Base-by-base conservation (phyloP, 1,139 yeast species). In the Sugiyamaella pinicola region DNA sequence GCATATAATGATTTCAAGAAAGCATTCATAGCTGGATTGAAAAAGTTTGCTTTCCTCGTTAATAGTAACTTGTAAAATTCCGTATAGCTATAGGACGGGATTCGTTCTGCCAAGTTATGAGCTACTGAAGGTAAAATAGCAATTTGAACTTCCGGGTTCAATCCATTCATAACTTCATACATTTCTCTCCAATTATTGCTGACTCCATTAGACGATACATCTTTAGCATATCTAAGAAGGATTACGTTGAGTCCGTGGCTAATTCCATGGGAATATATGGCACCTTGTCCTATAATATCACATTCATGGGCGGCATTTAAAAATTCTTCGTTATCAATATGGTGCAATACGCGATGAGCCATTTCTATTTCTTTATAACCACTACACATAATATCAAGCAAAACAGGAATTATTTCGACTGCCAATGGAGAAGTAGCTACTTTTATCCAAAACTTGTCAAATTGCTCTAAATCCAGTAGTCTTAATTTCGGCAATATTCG, bases 41-140 rank as follows among this genome's bases (percentile, higher is more conserved):
- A 35, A 15, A 64, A 31, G 28, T 60, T 53, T 13, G 56, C 58
- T 12, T 52, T 47, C 17, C 59, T 45, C 10, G 59, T 47, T 4
- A 62, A 54, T 8, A 64, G 52, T 2, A 62, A 55, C 29, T 59
- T 59, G 35, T 56, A 58, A 21, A 63, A 55, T 19, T 60, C 59
- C 1, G 56, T 44, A 43, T 53, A 58, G 10, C 56, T 47, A 38
- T 46, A 52, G 2, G 55, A 40, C 4, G 65, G 65, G 17, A 63
- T 49, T 21, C 59, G 37, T 7, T 37, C 44, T 9, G 55, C 51
- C n/a, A 61, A 47, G n/a, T 56, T 51, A 15, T 54, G 45, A 10
- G 57, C 47, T 15, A 60, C 56, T n/a, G 47, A 34, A 3, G 63
- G 59, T 21, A 58, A 42, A 4, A 61, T 51, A 10, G 49, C 47